Evolutionary conservation across 306 rosid genomes (phyloP), one percentile per base, ranked within the genome.

Genomic region (Oxytropis ochrocephala): DNA sequence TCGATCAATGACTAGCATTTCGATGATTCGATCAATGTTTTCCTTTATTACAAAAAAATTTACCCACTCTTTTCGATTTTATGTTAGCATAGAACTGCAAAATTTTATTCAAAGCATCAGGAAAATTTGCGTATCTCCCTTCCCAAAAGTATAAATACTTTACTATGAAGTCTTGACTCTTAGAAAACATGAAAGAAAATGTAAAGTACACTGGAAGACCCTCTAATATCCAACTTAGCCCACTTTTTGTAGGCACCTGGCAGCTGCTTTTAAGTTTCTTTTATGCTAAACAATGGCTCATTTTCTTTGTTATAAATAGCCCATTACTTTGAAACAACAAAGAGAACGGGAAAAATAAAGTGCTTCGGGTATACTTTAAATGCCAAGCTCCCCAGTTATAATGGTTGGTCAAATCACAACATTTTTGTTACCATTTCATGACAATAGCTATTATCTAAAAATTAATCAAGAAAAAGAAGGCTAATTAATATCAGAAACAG

Each of bases 1-100:
- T 38, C 21, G 52, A 68, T 61, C 54, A 32, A 16, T 59, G 54
- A 29, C 72, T 67, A 43, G 54, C 76, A 47, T 49, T 41, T 33
- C 32, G 60, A 59, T 42, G 16, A 24, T 41, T 33, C 32, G 60
- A 59, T 42, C 21, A 24, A 50, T 44, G 14, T 33, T 64, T 18
- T n/a, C 10, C 38, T 16, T 32, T 11, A 79, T 60, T 7, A 48
- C 38, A 60, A 52, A 54, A 56, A 32, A 0, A 12, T 19, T 38
- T 27, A 14, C 21, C 62, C 18, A 4, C 12, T 62, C 24, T 41
- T 62, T 70, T 73, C 33, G 6, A 53, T 74, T 47, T 59, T 78
- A 32, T 39, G 30, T 68, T 47, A 48, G 33, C 35, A 39, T 2
- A 29, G 17, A 43, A 48, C 60, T 21, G 24, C 11, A 7, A 13